Conservation (phyloP, 139 green algal species). For the Coelastrella sp. region DNA sequence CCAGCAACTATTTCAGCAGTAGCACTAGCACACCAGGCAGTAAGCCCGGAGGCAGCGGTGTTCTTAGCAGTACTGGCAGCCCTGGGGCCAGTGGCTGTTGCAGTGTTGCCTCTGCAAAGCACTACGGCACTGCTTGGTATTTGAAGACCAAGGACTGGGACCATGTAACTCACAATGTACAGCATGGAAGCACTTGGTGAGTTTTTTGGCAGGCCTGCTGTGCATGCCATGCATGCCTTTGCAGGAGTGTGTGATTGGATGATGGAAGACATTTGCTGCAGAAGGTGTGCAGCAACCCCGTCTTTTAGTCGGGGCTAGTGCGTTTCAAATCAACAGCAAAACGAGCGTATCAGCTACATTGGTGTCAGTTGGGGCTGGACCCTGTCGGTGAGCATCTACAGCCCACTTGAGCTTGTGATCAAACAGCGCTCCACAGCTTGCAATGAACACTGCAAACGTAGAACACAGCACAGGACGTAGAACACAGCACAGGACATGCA, state of each 20-base stretch:
- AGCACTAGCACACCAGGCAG: too few relatives aligned
- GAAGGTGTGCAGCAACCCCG: neutral
- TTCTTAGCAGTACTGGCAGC: neutral
- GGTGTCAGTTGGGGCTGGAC: too few relatives aligned
- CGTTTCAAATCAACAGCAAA: too few relatives aligned
- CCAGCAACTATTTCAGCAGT: too few relatives aligned
- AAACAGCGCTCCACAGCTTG: too few relatives aligned
- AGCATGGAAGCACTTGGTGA: constrained; percentile 28
- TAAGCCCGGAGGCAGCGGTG: neutral
- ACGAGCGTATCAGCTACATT: too few relatives aligned
- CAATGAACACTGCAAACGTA: neutral
- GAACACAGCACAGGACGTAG: neutral
- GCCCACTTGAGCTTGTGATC: too few relatives aligned
- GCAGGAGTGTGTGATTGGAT: neutral
- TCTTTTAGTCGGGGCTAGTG: too few relatives aligned
- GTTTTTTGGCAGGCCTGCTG: neutral
- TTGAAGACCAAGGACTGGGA: neutral
- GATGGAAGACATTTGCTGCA: neutral
- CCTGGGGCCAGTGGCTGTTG: neutral
- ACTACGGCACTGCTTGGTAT: constrained; percentile 26
- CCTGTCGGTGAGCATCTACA: too few relatives aligned
- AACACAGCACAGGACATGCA: neutral
- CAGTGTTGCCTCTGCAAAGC: constrained; percentile 17
- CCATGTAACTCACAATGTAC: neutral
- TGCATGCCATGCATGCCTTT: neutral